phyloP scores from a whole-genome alignment of 2,329 filamentous ascomycete genomes.

The Zymoseptoria brevis region DNA sequence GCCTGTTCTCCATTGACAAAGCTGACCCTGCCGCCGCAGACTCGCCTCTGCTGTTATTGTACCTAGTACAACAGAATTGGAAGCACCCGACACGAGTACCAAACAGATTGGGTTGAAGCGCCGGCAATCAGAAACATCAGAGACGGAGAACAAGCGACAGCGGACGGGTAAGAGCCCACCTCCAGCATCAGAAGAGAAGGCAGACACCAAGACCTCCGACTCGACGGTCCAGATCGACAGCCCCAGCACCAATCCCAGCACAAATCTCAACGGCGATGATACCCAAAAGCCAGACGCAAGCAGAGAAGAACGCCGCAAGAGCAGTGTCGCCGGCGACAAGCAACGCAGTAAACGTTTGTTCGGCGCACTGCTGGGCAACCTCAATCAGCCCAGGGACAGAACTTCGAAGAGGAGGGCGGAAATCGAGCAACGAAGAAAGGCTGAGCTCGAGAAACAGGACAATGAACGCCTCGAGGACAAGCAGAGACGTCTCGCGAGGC shows the following conservation, averaged over 20 bases:
- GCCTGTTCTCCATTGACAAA: background rate
- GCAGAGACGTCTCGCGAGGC: slow-evolving; percentile 55
- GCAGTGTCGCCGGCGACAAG: slow-evolving; percentile 56
- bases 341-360: slow-evolving; percentile 80
- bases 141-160: slow-evolving; percentile 23
- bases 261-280: background rate
- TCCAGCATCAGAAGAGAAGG: slow-evolving; percentile 5
- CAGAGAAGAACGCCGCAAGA: slow-evolving; percentile 17
- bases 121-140: slow-evolving; percentile 16
- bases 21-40: background rate
- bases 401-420: slow-evolving; percentile 69
- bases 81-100: background rate
- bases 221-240: slow-evolving; percentile 3
- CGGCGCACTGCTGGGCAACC: slow-evolving; percentile 45
- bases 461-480: slow-evolving; percentile 62
- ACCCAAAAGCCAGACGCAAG: slow-evolving; percentile 5
- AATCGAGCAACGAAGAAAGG: slow-evolving; percentile 71
- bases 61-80: background rate
- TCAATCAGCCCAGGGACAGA: slow-evolving; percentile 49
- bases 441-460: slow-evolving; percentile 56
- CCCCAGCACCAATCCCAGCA: background rate
- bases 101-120: slow-evolving; percentile 22
- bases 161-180: slow-evolving; percentile 26
- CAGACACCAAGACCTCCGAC: slow-evolving; percentile 2
- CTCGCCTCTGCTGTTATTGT: background rate